Evolutionary conservation across 306 rosid species (phyloP).

Genomic region (Gillenia trifoliata): DNA sequence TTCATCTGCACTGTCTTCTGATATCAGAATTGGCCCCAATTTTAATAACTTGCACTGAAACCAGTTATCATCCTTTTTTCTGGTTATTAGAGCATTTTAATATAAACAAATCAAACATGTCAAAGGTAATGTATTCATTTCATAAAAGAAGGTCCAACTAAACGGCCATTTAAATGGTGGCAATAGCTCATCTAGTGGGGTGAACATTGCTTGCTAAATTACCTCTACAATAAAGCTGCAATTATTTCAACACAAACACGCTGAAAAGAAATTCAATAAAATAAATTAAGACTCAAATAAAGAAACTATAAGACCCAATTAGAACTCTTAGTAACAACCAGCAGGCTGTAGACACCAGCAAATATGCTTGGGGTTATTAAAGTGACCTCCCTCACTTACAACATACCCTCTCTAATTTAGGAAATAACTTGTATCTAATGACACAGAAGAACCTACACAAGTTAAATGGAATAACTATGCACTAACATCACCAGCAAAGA

Average conservation of each 20-base stretch:
- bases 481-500: constrained; percentile 1
- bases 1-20: neutral
- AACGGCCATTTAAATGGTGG: neutral
- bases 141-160: neutral
- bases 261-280: neutral
- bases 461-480: neutral
- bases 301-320: neutral
- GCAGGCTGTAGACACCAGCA: neutral
- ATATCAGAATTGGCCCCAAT: neutral
- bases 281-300: neutral
- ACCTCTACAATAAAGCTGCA: neutral
- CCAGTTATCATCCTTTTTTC: neutral
- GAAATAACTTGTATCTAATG: neutral
- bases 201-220: neutral
- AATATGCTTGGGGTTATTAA: neutral
- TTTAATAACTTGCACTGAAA: neutral
- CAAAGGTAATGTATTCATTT: neutral
- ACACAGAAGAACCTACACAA: neutral
- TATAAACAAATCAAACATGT: neutral
- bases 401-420: neutral
- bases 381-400: neutral
- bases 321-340: neutral
- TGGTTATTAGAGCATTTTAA: too few species aligned
- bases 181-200: neutral
- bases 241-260: neutral